These are phyloP conservation scores for Protomyces lactucae-debilis DNA, from an alignment of 1,139 yeast genomes.

Conservation along the genomic window DNA sequence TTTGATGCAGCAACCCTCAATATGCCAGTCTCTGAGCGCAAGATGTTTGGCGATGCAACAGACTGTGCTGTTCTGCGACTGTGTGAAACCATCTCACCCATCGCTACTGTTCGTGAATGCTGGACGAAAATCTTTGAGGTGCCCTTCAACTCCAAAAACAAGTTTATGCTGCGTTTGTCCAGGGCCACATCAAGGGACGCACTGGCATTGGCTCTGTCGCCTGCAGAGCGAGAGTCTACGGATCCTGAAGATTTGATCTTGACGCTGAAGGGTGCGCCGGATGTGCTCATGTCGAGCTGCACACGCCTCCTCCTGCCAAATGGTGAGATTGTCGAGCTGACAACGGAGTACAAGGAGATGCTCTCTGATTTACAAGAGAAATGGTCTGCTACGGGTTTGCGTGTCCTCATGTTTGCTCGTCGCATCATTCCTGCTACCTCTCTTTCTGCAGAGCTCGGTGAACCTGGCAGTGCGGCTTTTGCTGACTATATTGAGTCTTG, in stretches of 20 bases:
- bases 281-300: conserved; percentile 44
- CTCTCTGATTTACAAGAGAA: conserved; percentile 40
- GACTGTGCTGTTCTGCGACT: conserved; percentile 47
- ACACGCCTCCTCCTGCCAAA: conserved; percentile 34
- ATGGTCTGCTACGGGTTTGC: conserved; percentile 47
- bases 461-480: conserved; percentile 22
- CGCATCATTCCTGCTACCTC: conserved; percentile 23
- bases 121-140: conserved; percentile 42
- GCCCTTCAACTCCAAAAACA: conserved; percentile 49
- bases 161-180: conserved; percentile 43
- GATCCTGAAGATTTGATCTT: conserved; percentile 39
- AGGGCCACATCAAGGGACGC: conserved; percentile 45
- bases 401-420: conserved; percentile 44
- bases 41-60: conserved; percentile 49
- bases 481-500: conserved; percentile 31
- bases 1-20: conserved; percentile 35
- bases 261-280: conserved; percentile 52
- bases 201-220: conserved; percentile 37
- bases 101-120: conserved; percentile 21
- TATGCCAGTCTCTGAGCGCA: conserved; percentile 36
- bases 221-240: conserved; percentile 36
- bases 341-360: conserved; percentile 31
- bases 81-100: conserved; percentile 37
- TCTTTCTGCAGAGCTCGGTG: conserved; percentile 7
- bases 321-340: conserved; percentile 32